Evolutionary conservation across 2,329 filamentous ascomycete species (phyloP).

Genomic region (Hypoxylon sp.): DNA sequence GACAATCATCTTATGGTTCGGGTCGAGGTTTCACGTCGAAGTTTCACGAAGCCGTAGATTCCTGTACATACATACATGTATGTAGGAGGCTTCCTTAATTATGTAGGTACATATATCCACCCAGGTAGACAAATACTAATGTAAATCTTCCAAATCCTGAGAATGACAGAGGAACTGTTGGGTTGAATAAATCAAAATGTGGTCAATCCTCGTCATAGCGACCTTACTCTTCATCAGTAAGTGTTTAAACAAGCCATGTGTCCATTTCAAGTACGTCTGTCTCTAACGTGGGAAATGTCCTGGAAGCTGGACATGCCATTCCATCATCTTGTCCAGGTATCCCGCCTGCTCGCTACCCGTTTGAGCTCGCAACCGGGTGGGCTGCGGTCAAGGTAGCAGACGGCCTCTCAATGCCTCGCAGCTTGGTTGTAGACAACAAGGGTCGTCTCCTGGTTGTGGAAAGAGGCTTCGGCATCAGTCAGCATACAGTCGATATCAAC

Average conservation of each 20-base stretch:
- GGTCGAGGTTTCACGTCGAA: no score
- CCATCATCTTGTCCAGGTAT: slow-evolving; percentile 42
- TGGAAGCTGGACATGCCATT: slow-evolving; percentile 23
- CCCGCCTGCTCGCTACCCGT: slow-evolving; percentile 36
- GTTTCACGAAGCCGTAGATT: no score
- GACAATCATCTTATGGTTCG: no score
- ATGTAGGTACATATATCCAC: no score
- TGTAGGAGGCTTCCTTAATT: no score
- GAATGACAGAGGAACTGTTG: background rate
- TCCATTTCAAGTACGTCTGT: background rate
- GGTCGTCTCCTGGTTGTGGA: slow-evolving; percentile 52
- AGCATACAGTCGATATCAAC: slow-evolving; percentile 48
- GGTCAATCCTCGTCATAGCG: background rate
- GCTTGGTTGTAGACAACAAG: slow-evolving; percentile 45
- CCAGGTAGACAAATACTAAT: no score
- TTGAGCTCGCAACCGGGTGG: slow-evolving; percentile 47
- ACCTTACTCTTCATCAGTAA: slow-evolving; percentile 17
- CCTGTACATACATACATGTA: no score
- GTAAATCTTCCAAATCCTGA: background rate
- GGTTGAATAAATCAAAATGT: slow-evolving; percentile 9
- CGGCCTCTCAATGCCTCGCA: slow-evolving; percentile 47
- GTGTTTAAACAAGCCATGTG: background rate
- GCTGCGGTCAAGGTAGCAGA: slow-evolving; percentile 48
- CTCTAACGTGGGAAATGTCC: background rate
- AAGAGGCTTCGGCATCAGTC: slow-evolving; percentile 47